Evolutionary conservation across 129 eudicot species (phyloP).

Genomic region (Oenanthe sinensis): DNA sequence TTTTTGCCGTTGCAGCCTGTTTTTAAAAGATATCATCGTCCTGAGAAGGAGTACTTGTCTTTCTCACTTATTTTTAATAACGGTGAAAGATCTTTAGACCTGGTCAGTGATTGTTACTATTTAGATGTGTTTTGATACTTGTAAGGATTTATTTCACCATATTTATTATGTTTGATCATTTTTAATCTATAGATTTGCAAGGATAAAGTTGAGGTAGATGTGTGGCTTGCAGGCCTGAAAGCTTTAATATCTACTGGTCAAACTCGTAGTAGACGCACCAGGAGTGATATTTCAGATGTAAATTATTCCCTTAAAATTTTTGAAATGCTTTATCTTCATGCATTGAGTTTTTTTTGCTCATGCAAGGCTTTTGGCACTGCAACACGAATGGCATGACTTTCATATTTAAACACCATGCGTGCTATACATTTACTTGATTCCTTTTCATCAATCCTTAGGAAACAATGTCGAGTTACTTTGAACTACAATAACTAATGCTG

Average conservation of each 20-base stretch:
- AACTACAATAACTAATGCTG: neutral
- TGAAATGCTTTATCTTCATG: neutral
- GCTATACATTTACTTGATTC: neutral
- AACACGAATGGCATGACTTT: neutral
- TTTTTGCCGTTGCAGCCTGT: constrained; percentile 43
- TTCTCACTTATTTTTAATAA: constrained; percentile 71
- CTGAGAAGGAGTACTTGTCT: constrained; percentile 79
- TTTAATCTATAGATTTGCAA: constrained; percentile 56
- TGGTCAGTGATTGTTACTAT: constrained; percentile 38
- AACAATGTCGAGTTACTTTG: neutral
- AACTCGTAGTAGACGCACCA: constrained; percentile 32
- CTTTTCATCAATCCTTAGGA: neutral
- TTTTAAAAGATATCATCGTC: constrained; percentile 62
- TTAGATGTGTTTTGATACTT: constrained; percentile 3
- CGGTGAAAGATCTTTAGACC: constrained; percentile 73
- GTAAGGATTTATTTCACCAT: constrained; percentile 9
- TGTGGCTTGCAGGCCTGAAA: constrained; percentile 74
- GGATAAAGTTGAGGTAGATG: constrained; percentile 55
- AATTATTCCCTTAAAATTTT: constrained; percentile 10
- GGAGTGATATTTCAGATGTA: constrained; percentile 64
- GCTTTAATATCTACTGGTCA: constrained; percentile 43
- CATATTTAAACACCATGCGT: neutral
- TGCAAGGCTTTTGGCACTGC: neutral
- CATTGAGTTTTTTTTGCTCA: neutral
- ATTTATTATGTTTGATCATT: constrained; percentile 9